Conservation (phyloP, 371 early-diverging fungal species). For the Capillidium rhysosporum region DNA sequence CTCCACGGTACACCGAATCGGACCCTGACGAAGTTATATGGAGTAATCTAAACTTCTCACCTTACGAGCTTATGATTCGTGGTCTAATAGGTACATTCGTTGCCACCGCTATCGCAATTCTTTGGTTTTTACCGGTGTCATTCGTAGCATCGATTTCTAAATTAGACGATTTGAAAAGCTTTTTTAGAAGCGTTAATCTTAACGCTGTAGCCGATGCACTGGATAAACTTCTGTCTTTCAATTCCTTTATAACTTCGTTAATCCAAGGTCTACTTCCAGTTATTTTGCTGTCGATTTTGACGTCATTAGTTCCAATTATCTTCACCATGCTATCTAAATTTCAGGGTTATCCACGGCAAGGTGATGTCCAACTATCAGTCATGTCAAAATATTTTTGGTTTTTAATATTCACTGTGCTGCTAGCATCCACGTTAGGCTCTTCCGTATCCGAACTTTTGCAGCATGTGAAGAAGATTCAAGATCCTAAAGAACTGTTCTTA, state of each 20-base stretch:
- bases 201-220: background rate
- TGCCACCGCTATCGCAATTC: constrained; percentile 31
- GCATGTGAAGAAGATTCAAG: constrained; percentile 15
- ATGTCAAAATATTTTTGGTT: constrained; percentile 49
- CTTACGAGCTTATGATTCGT: constrained; percentile 33
- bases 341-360: constrained; percentile 42
- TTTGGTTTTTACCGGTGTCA: constrained; percentile 47
- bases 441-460: constrained; percentile 23
- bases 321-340: constrained; percentile 33
- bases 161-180: constrained; percentile 26
- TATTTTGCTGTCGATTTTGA: constrained; percentile 40
- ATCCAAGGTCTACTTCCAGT: constrained; percentile 61
- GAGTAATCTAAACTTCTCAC: constrained; percentile 45
- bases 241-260: constrained; percentile 11
- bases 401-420: constrained; percentile 16
- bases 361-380: constrained; percentile 35
- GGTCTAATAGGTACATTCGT: constrained; percentile 21
- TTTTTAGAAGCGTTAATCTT: constrained; percentile 11
- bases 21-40: constrained; percentile 63
- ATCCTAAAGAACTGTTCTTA: constrained; percentile 17
- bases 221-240: background rate
- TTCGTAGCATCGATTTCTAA: constrained; percentile 38
- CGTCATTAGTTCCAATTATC: constrained; percentile 49
- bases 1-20: constrained; percentile 35
- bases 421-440: background rate